Percentiles rank a stretch among this genome's conserved stretches.
These are phyloP conservation scores for Bonia amplexicaulis DNA, from an alignment of 176 grass and related monocot genomes.

Conservation along the genomic window DNA sequence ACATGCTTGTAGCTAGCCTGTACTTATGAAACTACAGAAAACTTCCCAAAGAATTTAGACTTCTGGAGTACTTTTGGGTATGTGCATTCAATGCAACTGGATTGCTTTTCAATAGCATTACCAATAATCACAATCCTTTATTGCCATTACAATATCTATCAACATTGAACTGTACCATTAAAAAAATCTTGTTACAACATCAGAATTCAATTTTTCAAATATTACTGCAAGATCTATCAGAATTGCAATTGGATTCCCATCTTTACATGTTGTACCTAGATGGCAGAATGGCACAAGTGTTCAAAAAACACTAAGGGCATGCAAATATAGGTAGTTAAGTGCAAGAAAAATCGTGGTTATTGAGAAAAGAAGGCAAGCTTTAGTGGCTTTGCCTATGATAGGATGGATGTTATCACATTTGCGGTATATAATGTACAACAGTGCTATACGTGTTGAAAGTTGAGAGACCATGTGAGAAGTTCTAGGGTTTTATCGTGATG, in stretches of 20 bases:
- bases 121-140: neutral
- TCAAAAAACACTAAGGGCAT: neutral
- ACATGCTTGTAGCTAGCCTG: neutral
- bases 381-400: neutral
- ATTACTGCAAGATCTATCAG: neutral
- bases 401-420: neutral
- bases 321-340: neutral
- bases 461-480: too few species aligned
- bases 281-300: neutral
- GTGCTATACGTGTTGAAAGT: neutral
- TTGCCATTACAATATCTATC: neutral
- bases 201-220: neutral
- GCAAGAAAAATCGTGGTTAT: neutral
- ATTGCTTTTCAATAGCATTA: slow-evolving; percentile 1
- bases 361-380: neutral
- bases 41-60: neutral
- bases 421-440: neutral
- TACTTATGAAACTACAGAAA: neutral
- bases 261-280: neutral
- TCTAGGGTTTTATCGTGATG: too few species aligned
- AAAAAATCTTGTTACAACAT: neutral
- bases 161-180: neutral
- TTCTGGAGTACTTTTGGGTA: neutral
- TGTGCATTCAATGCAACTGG: neutral
- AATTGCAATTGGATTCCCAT: neutral